phyloP scores from a whole-genome alignment of 192 early-diverging fungal genomes.

The Coemansia sp. region DNA sequence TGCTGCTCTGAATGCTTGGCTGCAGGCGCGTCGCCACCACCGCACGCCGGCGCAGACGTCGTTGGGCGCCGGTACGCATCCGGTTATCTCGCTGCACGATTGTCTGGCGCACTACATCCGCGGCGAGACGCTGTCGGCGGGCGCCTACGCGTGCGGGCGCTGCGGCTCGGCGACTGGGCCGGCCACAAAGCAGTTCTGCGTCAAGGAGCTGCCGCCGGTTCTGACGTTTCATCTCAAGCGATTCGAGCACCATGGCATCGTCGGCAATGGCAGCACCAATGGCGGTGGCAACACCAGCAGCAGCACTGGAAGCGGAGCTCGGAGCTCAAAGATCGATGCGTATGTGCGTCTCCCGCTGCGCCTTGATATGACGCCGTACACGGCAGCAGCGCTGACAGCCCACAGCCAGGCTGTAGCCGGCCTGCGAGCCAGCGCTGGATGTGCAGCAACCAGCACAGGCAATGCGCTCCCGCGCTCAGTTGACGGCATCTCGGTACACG shows the following conservation, averaged over 20 bases:
- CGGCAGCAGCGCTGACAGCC: conserved; percentile 60
- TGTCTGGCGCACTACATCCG: conserved; percentile 68
- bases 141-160: conserved; percentile 68
- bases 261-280: background rate
- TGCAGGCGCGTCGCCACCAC: conserved; percentile 15
- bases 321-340: conserved; percentile 78
- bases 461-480: conserved; percentile 35
- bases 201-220: conserved; percentile 84
- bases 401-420: conserved; percentile 48
- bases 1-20: conserved; percentile 24
- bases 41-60: conserved; percentile 14
- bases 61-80: conserved; percentile 20
- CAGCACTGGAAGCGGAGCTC: background rate
- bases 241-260: conserved; percentile 70
- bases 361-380: conserved; percentile 91
- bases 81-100: conserved; percentile 50
- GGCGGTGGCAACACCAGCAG: conserved; percentile 58
- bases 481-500: conserved; percentile 16
- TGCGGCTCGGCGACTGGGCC: conserved; percentile 63
- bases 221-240: conserved; percentile 93
- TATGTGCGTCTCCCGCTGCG: conserved; percentile 80
- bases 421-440: conserved; percentile 28
- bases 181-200: conserved; percentile 85
- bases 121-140: conserved; percentile 74
- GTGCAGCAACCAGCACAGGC: conserved; percentile 38